Conservation (phyloP, 1,284 basidiomycete genomes). For the Tilletia setariae region DNA sequence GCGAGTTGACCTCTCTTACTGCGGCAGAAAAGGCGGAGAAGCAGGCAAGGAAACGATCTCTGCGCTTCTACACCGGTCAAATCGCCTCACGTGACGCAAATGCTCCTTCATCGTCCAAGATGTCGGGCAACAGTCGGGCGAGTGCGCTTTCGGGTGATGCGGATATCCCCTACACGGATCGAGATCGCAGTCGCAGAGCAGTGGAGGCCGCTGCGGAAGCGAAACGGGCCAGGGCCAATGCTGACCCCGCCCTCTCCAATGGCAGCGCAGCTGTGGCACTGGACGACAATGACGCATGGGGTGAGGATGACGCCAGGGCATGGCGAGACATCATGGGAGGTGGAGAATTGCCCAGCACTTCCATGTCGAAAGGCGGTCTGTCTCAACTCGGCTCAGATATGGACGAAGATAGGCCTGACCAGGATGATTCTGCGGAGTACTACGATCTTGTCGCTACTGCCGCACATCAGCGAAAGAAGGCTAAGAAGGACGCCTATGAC, state of each 20-base stretch:
- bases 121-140: constrained; percentile 29
- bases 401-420: neutral
- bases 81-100: constrained; percentile 18
- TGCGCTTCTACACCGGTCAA: constrained; percentile 49
- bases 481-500: constrained; percentile 49
- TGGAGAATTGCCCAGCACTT: neutral
- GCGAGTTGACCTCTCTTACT: constrained; percentile 43
- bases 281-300: constrained; percentile 39
- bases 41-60: constrained; percentile 33
- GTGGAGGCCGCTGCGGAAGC: constrained; percentile 44
- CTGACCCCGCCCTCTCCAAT: constrained; percentile 18
- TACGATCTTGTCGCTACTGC: constrained; percentile 46
- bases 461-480: constrained; percentile 33
- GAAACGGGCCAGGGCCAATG: constrained; percentile 30
- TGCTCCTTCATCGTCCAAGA: constrained; percentile 17
- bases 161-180: constrained; percentile 52
- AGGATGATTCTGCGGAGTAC: constrained; percentile 36
- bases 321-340: constrained; percentile 39
- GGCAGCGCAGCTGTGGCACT: constrained; percentile 17
- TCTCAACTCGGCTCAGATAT: neutral
- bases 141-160: constrained; percentile 43
- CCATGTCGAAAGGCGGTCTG: neutral
- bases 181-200: constrained; percentile 41
- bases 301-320: constrained; percentile 44
- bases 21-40: constrained; percentile 44